phyloP scores from a whole-genome alignment of 768 basidiomycete genomes.

The Boletus coccyginus region DNA sequence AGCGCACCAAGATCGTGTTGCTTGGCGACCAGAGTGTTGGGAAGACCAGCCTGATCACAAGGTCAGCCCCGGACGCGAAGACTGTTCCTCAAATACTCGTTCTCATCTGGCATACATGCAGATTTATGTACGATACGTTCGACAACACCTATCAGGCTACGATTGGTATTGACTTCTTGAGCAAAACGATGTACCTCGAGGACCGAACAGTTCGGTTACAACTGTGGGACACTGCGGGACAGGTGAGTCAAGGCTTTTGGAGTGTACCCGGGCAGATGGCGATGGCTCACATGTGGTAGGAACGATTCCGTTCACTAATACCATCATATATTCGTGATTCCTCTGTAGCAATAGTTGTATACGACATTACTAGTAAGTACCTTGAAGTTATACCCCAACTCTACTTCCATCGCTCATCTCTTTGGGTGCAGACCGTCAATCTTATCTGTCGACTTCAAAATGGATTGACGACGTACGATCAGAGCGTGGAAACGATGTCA shows the following conservation, averaged over 20 bases:
- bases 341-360: constrained; percentile 97
- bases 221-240: constrained; percentile 98
- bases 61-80: constrained; percentile 46
- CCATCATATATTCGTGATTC: constrained; percentile 99
- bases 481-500: constrained; percentile 96
- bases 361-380: constrained; percentile 93
- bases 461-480: constrained; percentile 99
- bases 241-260: constrained; percentile 45
- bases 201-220: constrained; percentile 97
- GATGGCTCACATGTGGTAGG: constrained; percentile 44
- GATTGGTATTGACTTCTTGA: constrained; percentile 98
- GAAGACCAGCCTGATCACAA: constrained; percentile 97
- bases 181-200: constrained; percentile 99
- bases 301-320: constrained; percentile 95
- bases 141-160: constrained; percentile 99
- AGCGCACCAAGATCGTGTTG: constrained; percentile 94
- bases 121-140: constrained; percentile 99
- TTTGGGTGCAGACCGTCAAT: constrained; percentile 72
- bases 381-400: neutral
- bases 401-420: constrained; percentile 2
- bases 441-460: constrained; percentile 97
- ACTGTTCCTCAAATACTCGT: neutral
- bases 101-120: constrained; percentile 30
- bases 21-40: constrained; percentile 98
- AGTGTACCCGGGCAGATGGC: neutral